Conservation (phyloP, 139 green algal species). For the Edaphochlamys debaryana region DNA sequence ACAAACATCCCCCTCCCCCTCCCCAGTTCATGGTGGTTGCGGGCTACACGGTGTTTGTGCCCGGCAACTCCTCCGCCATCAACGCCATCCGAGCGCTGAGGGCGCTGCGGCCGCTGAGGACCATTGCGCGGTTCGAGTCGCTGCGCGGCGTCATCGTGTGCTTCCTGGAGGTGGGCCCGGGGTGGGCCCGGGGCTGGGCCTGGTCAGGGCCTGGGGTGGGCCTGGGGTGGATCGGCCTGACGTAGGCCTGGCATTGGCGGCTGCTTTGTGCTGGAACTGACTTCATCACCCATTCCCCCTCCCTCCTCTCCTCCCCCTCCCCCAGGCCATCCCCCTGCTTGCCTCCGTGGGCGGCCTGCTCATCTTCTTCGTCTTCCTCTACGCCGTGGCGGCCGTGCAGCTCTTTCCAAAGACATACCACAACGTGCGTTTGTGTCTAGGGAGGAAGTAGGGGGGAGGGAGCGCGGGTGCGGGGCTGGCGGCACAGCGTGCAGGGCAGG, state of each 20-base stretch:
- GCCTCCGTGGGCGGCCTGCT: conserved; percentile 69
- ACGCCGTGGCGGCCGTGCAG: conserved; percentile 68
- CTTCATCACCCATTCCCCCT: too few species aligned
- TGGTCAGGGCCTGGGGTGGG: not conserved
- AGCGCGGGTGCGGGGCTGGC: conserved; percentile 33
- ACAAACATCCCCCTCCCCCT: too few species aligned
- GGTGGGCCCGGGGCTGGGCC: not conserved
- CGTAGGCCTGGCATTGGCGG: too few species aligned
- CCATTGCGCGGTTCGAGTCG: conserved; percentile 82
- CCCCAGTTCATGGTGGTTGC: conserved; percentile 72
- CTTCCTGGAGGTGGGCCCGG: conserved; percentile 77
- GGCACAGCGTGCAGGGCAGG: too few species aligned
- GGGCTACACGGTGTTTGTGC: conserved; percentile 72
- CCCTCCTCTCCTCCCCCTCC: too few species aligned
- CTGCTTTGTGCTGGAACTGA: too few species aligned
- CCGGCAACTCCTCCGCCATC: conserved; percentile 50
- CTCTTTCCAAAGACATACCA: conserved; percentile 73
- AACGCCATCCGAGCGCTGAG: conserved; percentile 75
- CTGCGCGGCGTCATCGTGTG: conserved; percentile 76
- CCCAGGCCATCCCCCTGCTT: conserved; percentile 82
- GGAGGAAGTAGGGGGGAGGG: conserved; percentile 55
- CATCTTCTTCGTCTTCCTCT: conserved; percentile 81
- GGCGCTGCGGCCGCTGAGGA: conserved; percentile 81
- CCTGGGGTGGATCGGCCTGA: not conserved
- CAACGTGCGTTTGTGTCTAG: conserved; percentile 44